phyloP scores from a whole-genome alignment of 176 grass and related monocot species.

The Musa beccarii region DNA sequence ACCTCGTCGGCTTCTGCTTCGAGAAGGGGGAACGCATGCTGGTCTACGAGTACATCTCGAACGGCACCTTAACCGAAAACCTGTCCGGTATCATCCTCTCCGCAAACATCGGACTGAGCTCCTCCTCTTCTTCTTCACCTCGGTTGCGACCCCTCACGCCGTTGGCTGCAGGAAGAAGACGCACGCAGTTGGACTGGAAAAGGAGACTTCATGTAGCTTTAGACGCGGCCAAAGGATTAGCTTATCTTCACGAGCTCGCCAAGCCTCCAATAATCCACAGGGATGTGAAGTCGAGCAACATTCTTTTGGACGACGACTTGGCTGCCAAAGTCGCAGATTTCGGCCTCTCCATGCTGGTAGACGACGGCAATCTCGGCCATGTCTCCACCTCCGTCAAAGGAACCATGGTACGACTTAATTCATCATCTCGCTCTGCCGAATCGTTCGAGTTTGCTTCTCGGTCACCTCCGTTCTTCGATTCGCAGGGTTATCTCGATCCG shows the following conservation, averaged over 20 bases:
- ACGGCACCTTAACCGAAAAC: slow-evolving; percentile 65
- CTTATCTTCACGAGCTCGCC: slow-evolving; percentile 74
- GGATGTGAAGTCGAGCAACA: slow-evolving; percentile 87
- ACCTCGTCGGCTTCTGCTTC: slow-evolving; percentile 74
- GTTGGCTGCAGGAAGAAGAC: slow-evolving; percentile 32
- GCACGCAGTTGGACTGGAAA: slow-evolving; percentile 63
- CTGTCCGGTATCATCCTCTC: slow-evolving; percentile 35
- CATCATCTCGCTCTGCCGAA: too few species aligned
- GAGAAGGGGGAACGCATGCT: slow-evolving; percentile 90
- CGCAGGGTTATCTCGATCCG: slow-evolving; percentile 72
- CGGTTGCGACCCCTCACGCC: neutral
- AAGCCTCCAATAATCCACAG: slow-evolving; percentile 88
- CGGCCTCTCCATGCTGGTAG: slow-evolving; percentile 60
- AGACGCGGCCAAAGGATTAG: slow-evolving; percentile 71
- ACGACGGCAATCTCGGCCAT: slow-evolving; percentile 46
- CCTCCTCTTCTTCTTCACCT: neutral
- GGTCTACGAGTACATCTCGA: slow-evolving; percentile 80
- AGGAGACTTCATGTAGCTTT: slow-evolving; percentile 64
- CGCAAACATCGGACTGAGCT: neutral
- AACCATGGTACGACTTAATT: slow-evolving; percentile 37
- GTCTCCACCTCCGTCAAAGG: slow-evolving; percentile 90
- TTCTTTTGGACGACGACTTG: slow-evolving; percentile 68
- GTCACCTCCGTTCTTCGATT: too few species aligned
- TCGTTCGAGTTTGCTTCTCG: too few species aligned
- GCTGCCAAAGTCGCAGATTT: slow-evolving; percentile 91